Base-by-base conservation (phyloP, 1,139 yeast species). In the Nakaseomyces bracarensis region DNA sequence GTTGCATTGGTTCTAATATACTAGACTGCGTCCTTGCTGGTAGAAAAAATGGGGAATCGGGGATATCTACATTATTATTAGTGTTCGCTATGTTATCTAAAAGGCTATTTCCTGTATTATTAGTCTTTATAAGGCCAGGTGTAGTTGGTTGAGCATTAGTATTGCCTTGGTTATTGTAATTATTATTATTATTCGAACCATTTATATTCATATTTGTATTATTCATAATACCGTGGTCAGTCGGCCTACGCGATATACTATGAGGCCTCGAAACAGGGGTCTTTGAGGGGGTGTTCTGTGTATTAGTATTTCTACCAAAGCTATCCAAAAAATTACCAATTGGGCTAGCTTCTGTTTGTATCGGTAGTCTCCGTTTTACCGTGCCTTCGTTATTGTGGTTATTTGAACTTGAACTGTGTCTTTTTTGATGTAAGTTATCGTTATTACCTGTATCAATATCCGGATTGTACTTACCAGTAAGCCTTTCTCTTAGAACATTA, bases 371-470 rank as follows among this genome's bases (percentile, higher is more conserved):
- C 18, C 36, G 25, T 21, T 33, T 33, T 9, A 33, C 36, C 6
- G 26, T 33, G 16, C 26, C 18, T 9, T 33, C 36, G 25, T 21
- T 33, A 9, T 20, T 33, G 18, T 33, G 16, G 19, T 38, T 30
- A 26, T 38, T 31, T 11, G 40, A 29, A 20, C 29, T 29, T 8
- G 40, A 38, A 14, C 36, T 38, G 19, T 38, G 40, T 30, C 40
- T 31, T 29, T 38, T 38, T 29, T 38, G 40, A 21, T 38, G 40
- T 16, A 38, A 33, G 18, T 27, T 27, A n/a, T 15, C 28, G 40
- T 31, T 22, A 18, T 8, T 28, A n/a, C 16, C 22, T 16, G 13
- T 30, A 7, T 30, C 14, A 4, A 10, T 18, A 18, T 18, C 34
- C 18, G 34, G 13, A 18, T 16, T 18, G 34, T 30, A 16, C 18